phyloP scores from a whole-genome alignment of 2,329 filamentous ascomycete species.

The Eurotiales sp. region DNA sequence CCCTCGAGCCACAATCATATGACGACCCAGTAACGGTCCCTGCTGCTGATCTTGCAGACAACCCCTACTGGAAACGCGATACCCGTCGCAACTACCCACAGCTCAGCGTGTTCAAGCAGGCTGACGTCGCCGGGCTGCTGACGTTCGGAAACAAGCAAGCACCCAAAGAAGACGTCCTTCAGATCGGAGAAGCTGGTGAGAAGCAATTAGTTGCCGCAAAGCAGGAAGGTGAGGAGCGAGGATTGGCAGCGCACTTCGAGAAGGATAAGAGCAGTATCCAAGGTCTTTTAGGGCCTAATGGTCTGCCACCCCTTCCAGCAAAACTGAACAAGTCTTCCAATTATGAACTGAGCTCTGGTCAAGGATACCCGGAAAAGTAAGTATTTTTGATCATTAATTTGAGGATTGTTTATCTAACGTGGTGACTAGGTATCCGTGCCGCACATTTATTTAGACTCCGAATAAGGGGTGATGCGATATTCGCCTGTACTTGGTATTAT shows the following conservation, averaged over 20 bases:
- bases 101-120: slow-evolving; percentile 75
- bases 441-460: slow-evolving; percentile 40
- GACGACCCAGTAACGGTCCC: slow-evolving; percentile 79
- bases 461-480: background rate
- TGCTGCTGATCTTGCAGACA: slow-evolving; percentile 84
- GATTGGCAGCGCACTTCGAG: slow-evolving; percentile 70
- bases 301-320: slow-evolving; percentile 81
- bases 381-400: slow-evolving; percentile 38
- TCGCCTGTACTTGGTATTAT: background rate
- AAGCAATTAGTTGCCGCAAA: slow-evolving; percentile 72
- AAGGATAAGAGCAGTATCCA: slow-evolving; percentile 54
- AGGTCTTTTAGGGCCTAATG: slow-evolving; percentile 67
- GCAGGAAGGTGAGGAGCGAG: slow-evolving; percentile 67
- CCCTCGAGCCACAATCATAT: slow-evolving; percentile 66
- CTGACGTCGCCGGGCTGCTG: slow-evolving; percentile 79
- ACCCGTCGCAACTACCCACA: slow-evolving; percentile 75
- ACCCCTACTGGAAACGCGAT: slow-evolving; percentile 96
- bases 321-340: slow-evolving; percentile 58
- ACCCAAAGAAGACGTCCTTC: slow-evolving; percentile 72
- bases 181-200: slow-evolving; percentile 70
- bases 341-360: slow-evolving; percentile 63
- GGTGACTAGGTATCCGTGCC: slow-evolving; percentile 41
- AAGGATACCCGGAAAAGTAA: slow-evolving; percentile 67
- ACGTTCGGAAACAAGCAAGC: slow-evolving; percentile 74
- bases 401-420: slow-evolving; percentile 24